These are phyloP conservation scores for Neofusicoccum cordaticola DNA, from an alignment of 2,329 filamentous ascomycete species.

Conservation along the genomic window DNA sequence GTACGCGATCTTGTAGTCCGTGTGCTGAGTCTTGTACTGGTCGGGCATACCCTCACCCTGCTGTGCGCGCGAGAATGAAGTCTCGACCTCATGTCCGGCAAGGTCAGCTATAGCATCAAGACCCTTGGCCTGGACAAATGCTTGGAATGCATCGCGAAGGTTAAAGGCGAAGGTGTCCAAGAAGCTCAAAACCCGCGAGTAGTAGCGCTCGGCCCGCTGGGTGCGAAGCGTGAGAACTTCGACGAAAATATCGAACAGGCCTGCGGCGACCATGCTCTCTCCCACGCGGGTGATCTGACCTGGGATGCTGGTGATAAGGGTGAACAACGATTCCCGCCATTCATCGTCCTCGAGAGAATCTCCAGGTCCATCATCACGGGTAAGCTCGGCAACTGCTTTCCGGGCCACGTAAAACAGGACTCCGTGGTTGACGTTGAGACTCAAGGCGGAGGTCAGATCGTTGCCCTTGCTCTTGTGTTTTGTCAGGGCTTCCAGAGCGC, in stretches of 20 bases:
- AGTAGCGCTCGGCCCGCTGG: conserved; percentile 74
- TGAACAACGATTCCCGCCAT: conserved; percentile 88
- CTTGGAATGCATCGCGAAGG: conserved; percentile 78
- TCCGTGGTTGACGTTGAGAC: conserved; percentile 93
- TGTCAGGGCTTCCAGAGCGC: conserved; percentile 79
- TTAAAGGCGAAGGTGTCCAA: conserved; percentile 85
- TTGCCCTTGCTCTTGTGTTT: conserved; percentile 71
- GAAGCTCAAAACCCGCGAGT: conserved; percentile 81
- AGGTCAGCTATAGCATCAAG: conserved; percentile 89
- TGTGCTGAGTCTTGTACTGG: conserved; percentile 72
- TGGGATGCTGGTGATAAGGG: conserved; percentile 78
- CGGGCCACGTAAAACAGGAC: conserved; percentile 89
- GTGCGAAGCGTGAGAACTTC: conserved; percentile 85
- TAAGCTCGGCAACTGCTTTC: conserved; percentile 83
- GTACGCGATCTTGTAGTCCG: conserved; percentile 92
- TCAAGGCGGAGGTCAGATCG: conserved; percentile 87
- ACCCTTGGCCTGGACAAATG: conserved; percentile 76
- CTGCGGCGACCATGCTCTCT: conserved; percentile 81
- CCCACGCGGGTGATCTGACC: conserved; percentile 67
- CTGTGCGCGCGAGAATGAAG: conserved; percentile 64
- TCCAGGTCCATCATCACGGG: conserved; percentile 35
- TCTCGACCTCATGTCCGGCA: conserved; percentile 72
- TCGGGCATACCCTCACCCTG: conserved; percentile 69
- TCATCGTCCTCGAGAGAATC: conserved; percentile 60
- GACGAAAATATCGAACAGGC: conserved; percentile 83